Conservation (phyloP, 768 basidiomycete genomes). For the Termitomyces sp. region DNA sequence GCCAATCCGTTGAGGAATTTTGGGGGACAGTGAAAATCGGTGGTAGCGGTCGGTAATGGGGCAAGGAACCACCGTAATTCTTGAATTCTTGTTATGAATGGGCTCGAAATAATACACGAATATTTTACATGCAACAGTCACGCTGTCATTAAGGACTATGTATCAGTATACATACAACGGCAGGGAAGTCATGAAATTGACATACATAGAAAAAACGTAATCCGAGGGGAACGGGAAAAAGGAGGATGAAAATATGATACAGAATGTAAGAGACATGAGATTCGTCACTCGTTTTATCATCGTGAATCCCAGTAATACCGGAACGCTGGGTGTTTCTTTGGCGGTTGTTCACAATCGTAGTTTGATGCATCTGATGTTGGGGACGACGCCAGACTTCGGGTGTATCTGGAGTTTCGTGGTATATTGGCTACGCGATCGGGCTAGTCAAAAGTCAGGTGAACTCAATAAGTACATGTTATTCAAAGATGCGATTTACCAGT, state of each 20-base stretch:
- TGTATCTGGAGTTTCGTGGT: constrained; percentile 9
- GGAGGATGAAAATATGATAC: background rate
- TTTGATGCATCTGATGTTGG: constrained; percentile 17
- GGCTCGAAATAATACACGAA: background rate
- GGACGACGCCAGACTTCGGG: constrained; percentile 5
- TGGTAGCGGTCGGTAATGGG: background rate
- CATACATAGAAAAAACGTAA: background rate
- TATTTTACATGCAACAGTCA: background rate
- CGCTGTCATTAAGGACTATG: background rate
- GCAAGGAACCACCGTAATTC: background rate
- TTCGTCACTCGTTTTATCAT: background rate
- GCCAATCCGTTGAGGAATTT: too few species aligned
- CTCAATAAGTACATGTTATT: background rate
- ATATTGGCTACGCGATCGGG: constrained; percentile 11
- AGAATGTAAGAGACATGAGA: background rate
- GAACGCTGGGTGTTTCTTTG: constrained; percentile 20
- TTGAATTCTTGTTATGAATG: background rate
- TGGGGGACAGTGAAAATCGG: too few species aligned
- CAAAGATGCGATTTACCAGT: constrained; percentile 1
- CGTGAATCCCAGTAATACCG: constrained; percentile 28
- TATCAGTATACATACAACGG: background rate
- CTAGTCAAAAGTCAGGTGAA: background rate
- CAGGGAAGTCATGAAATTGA: background rate
- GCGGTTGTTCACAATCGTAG: constrained; percentile 17
- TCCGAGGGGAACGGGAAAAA: background rate